phyloP scores from a whole-genome alignment of 176 grass and related monocot species.

The Typha latifolia region DNA sequence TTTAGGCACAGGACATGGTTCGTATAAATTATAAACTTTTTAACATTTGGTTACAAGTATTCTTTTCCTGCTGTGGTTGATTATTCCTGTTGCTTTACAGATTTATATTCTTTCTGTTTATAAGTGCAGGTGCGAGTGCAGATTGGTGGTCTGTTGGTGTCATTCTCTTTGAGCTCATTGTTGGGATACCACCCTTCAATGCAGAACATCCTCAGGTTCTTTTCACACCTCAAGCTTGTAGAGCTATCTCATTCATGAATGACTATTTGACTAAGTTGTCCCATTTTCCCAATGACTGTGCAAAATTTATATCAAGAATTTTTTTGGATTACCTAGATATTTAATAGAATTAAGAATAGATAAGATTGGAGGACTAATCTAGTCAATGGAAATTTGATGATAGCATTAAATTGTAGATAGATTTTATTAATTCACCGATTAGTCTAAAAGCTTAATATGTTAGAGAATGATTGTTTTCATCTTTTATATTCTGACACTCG shows the following conservation, averaged over 20 bases:
- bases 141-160: conserved; percentile 99
- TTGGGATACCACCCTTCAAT: conserved; percentile 98
- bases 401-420: too few species aligned
- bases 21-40: conserved; percentile 1
- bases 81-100: conserved; percentile 11
- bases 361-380: too few species aligned
- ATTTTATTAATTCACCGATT: too few species aligned
- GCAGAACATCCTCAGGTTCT: conserved; percentile 92
- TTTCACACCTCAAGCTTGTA: conserved; percentile 1
- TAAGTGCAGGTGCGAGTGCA: conserved; percentile 75
- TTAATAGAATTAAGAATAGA: too few species aligned
- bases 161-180: conserved; percentile 98
- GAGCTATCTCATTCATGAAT: neutral
- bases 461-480: too few species aligned
- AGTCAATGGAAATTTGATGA: too few species aligned
- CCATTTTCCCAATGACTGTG: too few species aligned
- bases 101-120: conserved; percentile 19
- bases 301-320: too few species aligned
- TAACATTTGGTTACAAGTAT: neutral
- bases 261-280: neutral
- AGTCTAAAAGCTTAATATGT: too few species aligned
- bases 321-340: too few species aligned
- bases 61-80: neutral
- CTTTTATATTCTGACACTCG: too few species aligned
- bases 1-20: conserved; percentile 95